These are phyloP conservation scores for Candida pseudoviswanathii DNA, from an alignment of 1,139 yeast genomes.

Conservation along the genomic window DNA sequence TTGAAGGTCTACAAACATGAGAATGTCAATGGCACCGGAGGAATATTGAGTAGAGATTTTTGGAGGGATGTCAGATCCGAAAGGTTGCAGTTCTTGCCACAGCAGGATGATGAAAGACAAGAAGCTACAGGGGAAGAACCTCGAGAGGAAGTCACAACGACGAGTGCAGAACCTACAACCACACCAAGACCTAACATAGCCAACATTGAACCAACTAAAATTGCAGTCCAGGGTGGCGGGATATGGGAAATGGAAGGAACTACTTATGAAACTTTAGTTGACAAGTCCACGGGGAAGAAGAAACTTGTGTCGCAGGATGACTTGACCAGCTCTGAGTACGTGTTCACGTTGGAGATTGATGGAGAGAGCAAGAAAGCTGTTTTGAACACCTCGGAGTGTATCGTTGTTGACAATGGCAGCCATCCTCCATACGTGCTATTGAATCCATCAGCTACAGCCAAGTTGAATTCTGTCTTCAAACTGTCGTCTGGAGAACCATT, in stretches of 20 bases:
- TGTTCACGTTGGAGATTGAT: slow-evolving; percentile 20
- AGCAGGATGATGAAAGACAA: slow-evolving; percentile 12
- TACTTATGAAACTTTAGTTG: slow-evolving; percentile 25
- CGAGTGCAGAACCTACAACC: neutral
- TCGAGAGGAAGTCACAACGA: neutral
- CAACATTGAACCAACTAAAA: slow-evolving; percentile 26
- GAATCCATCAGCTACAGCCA: slow-evolving; percentile 37
- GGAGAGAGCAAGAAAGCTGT: slow-evolving; percentile 20
- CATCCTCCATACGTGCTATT: slow-evolving; percentile 43
- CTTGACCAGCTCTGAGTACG: slow-evolving; percentile 23
- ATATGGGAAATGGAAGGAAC: slow-evolving; percentile 33
- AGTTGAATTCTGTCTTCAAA: slow-evolving; percentile 23
- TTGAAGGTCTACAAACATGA: slow-evolving; percentile 17
- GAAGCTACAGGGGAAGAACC: neutral
- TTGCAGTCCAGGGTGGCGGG: slow-evolving; percentile 24
- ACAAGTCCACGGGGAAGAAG: slow-evolving; percentile 9
- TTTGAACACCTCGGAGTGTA: slow-evolving; percentile 45
- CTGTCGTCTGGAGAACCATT: slow-evolving; percentile 17
- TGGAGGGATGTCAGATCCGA: slow-evolving; percentile 29
- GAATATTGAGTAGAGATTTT: slow-evolving; percentile 29
- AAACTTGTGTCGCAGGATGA: slow-evolving; percentile 29
- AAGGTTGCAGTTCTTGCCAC: slow-evolving; percentile 28
- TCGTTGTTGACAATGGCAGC: slow-evolving; percentile 37
- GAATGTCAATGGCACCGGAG: slow-evolving; percentile 10
- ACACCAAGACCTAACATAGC: slow-evolving; percentile 6